Percentiles rank a stretch among this genome's conserved stretches.
Evolutionary conservation across 768 basidiomycete species (phyloP).

Genomic region (Tubosaeta sp.): DNA sequence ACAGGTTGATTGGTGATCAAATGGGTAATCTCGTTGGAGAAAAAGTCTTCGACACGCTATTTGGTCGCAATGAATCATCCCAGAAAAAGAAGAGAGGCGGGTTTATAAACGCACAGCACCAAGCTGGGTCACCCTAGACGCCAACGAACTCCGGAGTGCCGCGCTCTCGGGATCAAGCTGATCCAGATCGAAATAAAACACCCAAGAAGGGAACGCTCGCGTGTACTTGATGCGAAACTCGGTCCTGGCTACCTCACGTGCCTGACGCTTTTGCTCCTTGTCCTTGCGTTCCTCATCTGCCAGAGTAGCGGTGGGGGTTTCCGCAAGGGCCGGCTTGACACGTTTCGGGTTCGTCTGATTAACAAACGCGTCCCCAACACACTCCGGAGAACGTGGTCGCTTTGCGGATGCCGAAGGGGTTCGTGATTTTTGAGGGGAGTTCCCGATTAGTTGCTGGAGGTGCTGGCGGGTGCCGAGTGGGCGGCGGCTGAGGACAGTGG

Average conservation of each 20-base stretch:
- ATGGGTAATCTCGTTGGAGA: conserved; percentile 83
- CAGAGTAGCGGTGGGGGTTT: conserved; percentile 17
- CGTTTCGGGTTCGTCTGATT: conserved; percentile 39
- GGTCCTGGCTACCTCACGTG: conserved; percentile 52
- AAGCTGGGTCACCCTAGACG: conserved; percentile 56
- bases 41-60: conserved; percentile 85
- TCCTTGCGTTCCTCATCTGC: conserved; percentile 40
- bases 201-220: conserved; percentile 77
- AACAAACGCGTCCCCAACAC: conserved; percentile 27
- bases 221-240: conserved; percentile 84
- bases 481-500: conserved; percentile 42
- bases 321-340: conserved; percentile 32
- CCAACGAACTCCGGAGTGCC: conserved; percentile 39
- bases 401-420: conserved; percentile 36
- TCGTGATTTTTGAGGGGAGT: conserved; percentile 35
- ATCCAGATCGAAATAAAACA: conserved; percentile 81
- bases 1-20: conserved; percentile 65
- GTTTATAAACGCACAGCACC: conserved; percentile 64
- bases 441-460: conserved; percentile 32
- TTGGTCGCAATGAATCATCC: conserved; percentile 2
- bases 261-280: conserved; percentile 44
- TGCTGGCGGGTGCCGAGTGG: conserved; percentile 43
- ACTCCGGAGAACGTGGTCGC: conserved; percentile 52
- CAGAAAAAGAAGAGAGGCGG: background rate
- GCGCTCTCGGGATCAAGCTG: conserved; percentile 35